Evolutionary conservation across 805 yeast genomes (phyloP), one percentile per base, ranked within the genome.

Genomic region (Candida krabiensis): DNA sequence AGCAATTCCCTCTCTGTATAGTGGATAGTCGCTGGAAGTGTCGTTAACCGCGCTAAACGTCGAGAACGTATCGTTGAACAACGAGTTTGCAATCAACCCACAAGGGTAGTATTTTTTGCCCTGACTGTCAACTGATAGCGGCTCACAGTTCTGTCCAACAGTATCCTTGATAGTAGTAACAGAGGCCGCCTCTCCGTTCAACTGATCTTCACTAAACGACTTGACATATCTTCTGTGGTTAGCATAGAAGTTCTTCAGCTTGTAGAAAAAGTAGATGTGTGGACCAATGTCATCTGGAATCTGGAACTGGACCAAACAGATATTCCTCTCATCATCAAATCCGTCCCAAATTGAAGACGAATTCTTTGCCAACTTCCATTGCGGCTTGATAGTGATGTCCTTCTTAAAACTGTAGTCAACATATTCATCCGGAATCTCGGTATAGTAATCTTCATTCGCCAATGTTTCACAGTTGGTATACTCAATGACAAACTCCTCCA

Each of bases 191-290:
- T 77, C 63, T 5, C 99, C 99, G 47, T 79, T 79, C 35, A 91
- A 56, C 63, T 91, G 99, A 39, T 74, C 75, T 52, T 83, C 79
- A 59, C 89, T 90, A 60, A 75, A 85, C 8, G 95, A 84, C 50
- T 79, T 80, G n/a, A 89, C 97, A 58, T 85, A 93, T 50, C 95
- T 84, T 46, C 99, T 79, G 67, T 91, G 99, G 64, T 93, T 91
- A 57, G 95, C 96, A 62, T 73, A 87, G 61, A 91, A 93, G 60
- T 86, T 84, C 33, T 95, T 86, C 50, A 91, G 66, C 50, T 80
- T 79, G 67, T 91, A 91, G 64, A 84, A 93, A 45, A 88, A 57
- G 58, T 72, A 89, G 12, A 90, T 68, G 5, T 95, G 88, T 2
- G 83, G 77, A 21, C 81, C 76, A 58, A 91, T 69, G 35, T 80